Evolutionary conservation across 139 green algal species (phyloP).

Genomic region (Tetradesmus lagerheimii): DNA sequence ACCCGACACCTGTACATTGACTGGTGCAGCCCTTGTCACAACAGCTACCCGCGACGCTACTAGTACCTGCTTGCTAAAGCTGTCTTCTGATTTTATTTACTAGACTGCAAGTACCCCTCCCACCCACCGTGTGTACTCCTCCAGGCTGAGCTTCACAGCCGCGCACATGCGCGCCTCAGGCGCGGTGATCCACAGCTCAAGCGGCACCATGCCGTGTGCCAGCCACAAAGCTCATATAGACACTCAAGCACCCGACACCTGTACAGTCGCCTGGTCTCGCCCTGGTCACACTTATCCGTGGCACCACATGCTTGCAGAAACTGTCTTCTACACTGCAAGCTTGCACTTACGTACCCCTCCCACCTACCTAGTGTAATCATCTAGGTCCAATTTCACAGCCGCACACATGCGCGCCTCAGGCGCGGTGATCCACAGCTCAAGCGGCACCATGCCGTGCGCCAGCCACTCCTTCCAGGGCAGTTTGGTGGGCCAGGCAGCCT

Average conservation of each 20-base stretch:
- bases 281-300: too few species aligned
- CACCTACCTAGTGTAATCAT: slow-evolving; percentile 8
- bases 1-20: too few species aligned
- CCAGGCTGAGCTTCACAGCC: neutral
- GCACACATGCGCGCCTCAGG: neutral
- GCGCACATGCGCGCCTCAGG: neutral
- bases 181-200: slow-evolving; percentile 3
- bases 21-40: too few species aligned
- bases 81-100: too few species aligned
- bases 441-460: neutral
- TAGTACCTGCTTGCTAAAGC: too few species aligned
- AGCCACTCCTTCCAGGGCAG: neutral
- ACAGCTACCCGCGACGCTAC: too few species aligned
- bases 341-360: neutral
- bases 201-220: neutral
- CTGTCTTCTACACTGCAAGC: too few species aligned
- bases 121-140: slow-evolving; percentile 14
- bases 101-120: too few species aligned
- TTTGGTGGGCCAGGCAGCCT: neutral
- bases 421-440: slow-evolving; percentile 3
- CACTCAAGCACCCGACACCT: too few species aligned
- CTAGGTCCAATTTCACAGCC: neutral
- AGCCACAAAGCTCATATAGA: too few species aligned
- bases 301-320: too few species aligned
- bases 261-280: too few species aligned